Evolutionary conservation across 2,329 filamentous ascomycete species (phyloP).

Genomic region (Fusarium sp.): DNA sequence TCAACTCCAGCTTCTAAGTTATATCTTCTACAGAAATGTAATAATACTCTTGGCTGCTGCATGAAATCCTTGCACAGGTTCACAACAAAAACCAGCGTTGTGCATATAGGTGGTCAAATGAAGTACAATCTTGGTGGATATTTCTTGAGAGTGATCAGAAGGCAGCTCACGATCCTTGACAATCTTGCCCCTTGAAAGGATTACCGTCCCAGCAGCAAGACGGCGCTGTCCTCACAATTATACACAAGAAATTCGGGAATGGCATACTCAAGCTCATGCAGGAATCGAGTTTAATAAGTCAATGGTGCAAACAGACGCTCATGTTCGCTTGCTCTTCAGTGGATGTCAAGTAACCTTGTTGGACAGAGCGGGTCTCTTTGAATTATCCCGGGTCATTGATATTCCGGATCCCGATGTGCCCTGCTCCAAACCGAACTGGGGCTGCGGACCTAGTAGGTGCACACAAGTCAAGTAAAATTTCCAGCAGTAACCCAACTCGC

Average conservation of each 20-base stretch:
- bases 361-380: background rate
- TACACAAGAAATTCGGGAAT: background rate
- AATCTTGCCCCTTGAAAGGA: background rate
- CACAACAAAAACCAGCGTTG: background rate
- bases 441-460: slow-evolving; percentile 48
- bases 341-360: slow-evolving; percentile 15
- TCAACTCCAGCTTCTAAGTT: background rate
- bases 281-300: background rate
- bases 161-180: background rate
- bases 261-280: background rate
- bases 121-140: background rate
- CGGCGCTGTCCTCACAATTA: background rate
- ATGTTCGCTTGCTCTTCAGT: background rate
- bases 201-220: no score
- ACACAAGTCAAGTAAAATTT: slow-evolving; percentile 50
- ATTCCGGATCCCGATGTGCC: slow-evolving; percentile 5
- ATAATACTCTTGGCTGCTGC: background rate
- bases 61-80: background rate
- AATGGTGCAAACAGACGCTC: background rate
- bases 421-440: slow-evolving; percentile 43
- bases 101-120: background rate
- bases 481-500: slow-evolving; percentile 44
- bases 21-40: background rate
- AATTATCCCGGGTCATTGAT: background rate
- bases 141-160: background rate